Conservation (phyloP, 495 filamentous ascomycete genomes). For the Letharia columbiana region DNA sequence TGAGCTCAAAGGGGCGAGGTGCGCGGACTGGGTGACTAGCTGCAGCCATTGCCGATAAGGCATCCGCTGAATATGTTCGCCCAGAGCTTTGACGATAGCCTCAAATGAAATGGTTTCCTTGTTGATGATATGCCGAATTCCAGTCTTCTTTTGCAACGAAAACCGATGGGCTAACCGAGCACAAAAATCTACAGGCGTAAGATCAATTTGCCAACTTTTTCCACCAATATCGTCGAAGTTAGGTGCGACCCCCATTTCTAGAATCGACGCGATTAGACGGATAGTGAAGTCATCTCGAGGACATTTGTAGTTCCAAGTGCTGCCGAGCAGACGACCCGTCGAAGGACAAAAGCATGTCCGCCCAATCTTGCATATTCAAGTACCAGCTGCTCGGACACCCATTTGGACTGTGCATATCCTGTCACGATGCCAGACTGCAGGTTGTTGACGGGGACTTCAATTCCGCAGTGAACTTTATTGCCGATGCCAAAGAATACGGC, state of each 20-base stretch:
- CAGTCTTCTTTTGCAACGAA: not conserved
- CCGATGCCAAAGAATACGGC: constrained; percentile 53
- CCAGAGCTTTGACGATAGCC: not conserved
- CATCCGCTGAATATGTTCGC: not conserved
- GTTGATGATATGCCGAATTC: not conserved
- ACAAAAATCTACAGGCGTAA: constrained; percentile 6
- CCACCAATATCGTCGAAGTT: not conserved
- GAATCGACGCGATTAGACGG: not conserved
- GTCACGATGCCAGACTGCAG: constrained; percentile 53
- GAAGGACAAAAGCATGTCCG: not conserved
- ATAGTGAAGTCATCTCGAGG: constrained; percentile 6
- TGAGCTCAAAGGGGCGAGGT: constrained; percentile 3
- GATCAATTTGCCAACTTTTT: constrained; percentile 2
- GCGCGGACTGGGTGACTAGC: not conserved
- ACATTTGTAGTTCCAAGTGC: constrained; percentile 1
- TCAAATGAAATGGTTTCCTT: not conserved
- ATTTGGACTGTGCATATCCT: constrained; percentile 59
- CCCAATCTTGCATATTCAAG: constrained; percentile 34
- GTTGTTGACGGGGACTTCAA: constrained; percentile 48
- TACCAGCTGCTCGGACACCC: constrained; percentile 58
- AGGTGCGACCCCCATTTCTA: not conserved
- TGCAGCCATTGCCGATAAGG: not conserved
- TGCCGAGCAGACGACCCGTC: constrained; percentile 6
- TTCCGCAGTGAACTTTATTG: constrained; percentile 47
- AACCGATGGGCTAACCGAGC: not conserved